Evolutionary conservation across 495 filamentous ascomycete species (phyloP), one percentile per base, ranked within the genome.

Genomic region (Aspergillus ellipticus): DNA sequence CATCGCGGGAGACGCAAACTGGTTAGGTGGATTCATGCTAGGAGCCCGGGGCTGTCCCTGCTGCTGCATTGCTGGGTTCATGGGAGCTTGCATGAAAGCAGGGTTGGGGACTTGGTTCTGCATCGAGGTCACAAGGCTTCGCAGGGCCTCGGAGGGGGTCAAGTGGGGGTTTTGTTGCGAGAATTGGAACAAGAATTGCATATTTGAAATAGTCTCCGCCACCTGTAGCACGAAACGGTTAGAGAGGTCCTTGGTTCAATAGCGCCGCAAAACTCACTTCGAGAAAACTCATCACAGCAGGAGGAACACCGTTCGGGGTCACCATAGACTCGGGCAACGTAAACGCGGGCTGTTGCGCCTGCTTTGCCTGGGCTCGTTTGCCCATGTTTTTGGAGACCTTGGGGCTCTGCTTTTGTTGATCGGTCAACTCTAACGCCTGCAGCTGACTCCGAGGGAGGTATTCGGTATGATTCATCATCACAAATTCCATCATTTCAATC

Each of bases 141-240:
- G 78, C 21, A 90, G 77, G 2, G 85, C 84, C 35, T 78, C 71
- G 22, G 83, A 81, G 1, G 87, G 82, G 1, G 81, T 74, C 8
- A 87, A 60, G 3, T 79, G 72, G 0, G 82, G 78, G 54, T 89
- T 76, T 15, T 73, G 56, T 35, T 85, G 82, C 20, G 81, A 85
- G 57, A 74, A 87, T 31, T 72, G 69, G 67, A 89, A 88, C 3
- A 90, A 59, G 26, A 84, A 76, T 63, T 80, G 84, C 87, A 92
- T 89, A 53, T 85, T 81, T 7, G 85, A 86, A 54, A 90, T 83
- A 15, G 88, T 85, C 66, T 92, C 88, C 20, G 86, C 84, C 48
- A 89, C 79, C 85, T 89, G 60, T 2, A 57, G 51, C 16, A 53
- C n/a, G n/a, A 29, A 22, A n/a, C 28, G n/a, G 33, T 11, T 19